Evolutionary conservation across 768 basidiomycete genomes (phyloP).

Genomic region (Russula brevipes): DNA sequence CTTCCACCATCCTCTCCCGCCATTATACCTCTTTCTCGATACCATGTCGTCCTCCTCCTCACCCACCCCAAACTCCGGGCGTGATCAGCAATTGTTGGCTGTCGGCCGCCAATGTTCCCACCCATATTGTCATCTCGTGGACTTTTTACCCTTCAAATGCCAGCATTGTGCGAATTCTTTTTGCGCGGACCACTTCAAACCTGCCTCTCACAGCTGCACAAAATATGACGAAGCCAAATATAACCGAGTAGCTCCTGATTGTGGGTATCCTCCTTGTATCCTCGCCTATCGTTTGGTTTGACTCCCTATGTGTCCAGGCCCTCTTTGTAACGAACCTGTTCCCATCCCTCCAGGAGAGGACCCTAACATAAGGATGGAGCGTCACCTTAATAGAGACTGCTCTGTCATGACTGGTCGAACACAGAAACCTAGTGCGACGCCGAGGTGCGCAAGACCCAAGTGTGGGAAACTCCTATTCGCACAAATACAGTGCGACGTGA

Average conservation of each 20-base stretch:
- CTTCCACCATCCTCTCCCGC: no score
- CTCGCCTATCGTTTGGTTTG: not conserved
- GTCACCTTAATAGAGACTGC: constrained; percentile 63
- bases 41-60: constrained; percentile 30
- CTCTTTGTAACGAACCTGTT: constrained; percentile 70
- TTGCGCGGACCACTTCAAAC: constrained; percentile 77
- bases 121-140: constrained; percentile 61
- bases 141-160: constrained; percentile 85
- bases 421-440: constrained; percentile 43
- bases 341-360: constrained; percentile 73
- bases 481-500: constrained; percentile 68
- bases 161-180: constrained; percentile 67
- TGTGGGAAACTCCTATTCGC: constrained; percentile 72
- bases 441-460: constrained; percentile 52
- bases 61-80: constrained; percentile 30
- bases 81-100: constrained; percentile 53
- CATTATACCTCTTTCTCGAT: not conserved
- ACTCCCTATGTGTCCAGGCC: constrained; percentile 41
- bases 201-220: constrained; percentile 58
- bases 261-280: constrained; percentile 37
- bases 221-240: constrained; percentile 66
- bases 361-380: constrained; percentile 77
- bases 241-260: constrained; percentile 72
- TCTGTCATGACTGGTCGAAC: constrained; percentile 62
- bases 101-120: constrained; percentile 71